Base-by-base conservation (phyloP, 1,284 basidiomycete genomes). In the Apiotrichum mycotoxinovorans region DNA sequence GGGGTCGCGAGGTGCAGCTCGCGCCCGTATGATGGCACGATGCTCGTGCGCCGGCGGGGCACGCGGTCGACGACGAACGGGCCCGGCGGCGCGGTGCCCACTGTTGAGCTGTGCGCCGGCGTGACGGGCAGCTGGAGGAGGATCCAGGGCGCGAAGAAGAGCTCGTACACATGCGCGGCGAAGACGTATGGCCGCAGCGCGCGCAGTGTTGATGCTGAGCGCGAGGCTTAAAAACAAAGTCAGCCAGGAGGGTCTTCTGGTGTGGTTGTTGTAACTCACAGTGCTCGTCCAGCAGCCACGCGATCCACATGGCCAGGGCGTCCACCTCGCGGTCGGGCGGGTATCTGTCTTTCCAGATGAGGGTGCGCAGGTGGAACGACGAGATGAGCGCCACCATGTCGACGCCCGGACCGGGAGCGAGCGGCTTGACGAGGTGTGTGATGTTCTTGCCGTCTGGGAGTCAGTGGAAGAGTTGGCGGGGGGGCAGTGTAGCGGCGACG, bases 371-470 rank as follows among this genome's bases (percentile, higher is more conserved):
- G 26, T 61, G 58, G 20, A 54, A 49, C 12, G 51, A 30, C 22
- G 25, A 30, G 37, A 59, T 26, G 26, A 51, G 25, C 1, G 50
- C 33, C 1, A 55, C 52, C 27, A 64, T 58, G 46, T 60, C 58
- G 22, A 81, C 51, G 14, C 54, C 49, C 2, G 52, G 57, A 0
- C 60, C 56, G 2, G 49, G 37, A 3, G 41, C 84, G 46, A 76
- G 77, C 0, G 64, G 65, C 51, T 82, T 77, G 37, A 79, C 61
- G 49, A 90, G 80, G 69, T 87, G 86, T 3, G 67, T 72, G 26
- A 80, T 74, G 69, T 91, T 91, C 73, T 82, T 83, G 33, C 86
- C 87, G 70, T 91, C 78, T 76, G 56, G 2, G 7, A n/a, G 49
- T 62, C 15, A 62, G 51, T 51, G 4, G 17, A n/a, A 18, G 22